Base-by-base conservation (phyloP, 345 rosid genomes). In the Eucalyptus cloeziana region DNA sequence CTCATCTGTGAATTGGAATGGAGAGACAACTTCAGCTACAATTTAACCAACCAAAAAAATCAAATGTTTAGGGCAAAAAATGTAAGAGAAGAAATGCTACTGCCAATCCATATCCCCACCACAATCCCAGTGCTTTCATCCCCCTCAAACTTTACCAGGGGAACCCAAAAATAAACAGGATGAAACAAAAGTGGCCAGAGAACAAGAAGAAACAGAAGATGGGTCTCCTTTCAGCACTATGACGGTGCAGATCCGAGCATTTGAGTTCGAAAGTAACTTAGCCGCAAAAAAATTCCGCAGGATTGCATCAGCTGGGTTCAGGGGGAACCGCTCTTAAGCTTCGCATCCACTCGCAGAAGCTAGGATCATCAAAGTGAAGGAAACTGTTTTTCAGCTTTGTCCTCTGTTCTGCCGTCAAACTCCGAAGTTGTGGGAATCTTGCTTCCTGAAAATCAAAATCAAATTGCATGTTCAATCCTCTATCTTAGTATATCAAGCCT, bases 281-380 rank as follows among this genome's bases (percentile, higher is more conserved):
- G 87, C 89, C 76, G 4, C 86, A 56, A 86, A 83, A 86, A 83
- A 22, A 50, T 4, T 24, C 87, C n/a, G 3, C 54, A 62, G 14
- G 25, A 45, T 62, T 86, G 40, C 89, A 85, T 86, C 71, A 95
- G 92, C 93, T 93, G 54, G 96, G 96, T 90, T 96, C 98, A 4
- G 98, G 96, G 56, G 98, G 96, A 88, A 95, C 93, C 52, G 96
- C 95, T 92, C 94, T 96, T 93, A 98, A 92, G 88, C 95, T 92
- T n/a, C 92, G 94, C 94, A 94, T 96, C 99, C 99, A 98, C 91
- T 98, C 98, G 13, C 98, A 97, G 91, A 94, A 94, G 92, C 99
- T 98, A 13, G 96, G 96, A 91, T 98, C 99, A 88, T 98, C 99
- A 37, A 98, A 96, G 89, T 94, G 96, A 89, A 98, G 88, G 89